Evolutionary conservation across 495 filamentous ascomycete genomes (phyloP).

Genomic region (Cudoniella acicularis): DNA sequence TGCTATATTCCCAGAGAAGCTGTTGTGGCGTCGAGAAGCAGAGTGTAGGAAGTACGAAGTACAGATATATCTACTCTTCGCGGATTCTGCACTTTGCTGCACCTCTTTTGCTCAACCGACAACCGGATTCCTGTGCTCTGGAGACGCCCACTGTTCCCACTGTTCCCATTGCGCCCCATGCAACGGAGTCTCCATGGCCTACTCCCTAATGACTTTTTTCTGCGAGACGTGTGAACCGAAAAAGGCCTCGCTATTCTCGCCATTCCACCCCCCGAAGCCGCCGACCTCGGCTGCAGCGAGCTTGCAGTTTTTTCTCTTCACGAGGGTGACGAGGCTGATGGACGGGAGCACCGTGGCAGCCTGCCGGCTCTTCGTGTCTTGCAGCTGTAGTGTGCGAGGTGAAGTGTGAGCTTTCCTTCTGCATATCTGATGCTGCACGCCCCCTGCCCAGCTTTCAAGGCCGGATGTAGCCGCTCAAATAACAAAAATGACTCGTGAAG

Average conservation of each 20-base stretch:
- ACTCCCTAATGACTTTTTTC: too few species aligned
- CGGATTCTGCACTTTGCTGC: not conserved
- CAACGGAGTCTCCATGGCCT: too few species aligned
- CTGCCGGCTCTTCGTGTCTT: not conserved
- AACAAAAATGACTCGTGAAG: not conserved
- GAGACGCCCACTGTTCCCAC: too few species aligned
- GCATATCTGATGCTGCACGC: not conserved
- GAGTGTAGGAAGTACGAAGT: too few species aligned
- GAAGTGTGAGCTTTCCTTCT: not conserved
- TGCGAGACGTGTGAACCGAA: slow-evolving; percentile 10
- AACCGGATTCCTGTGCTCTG: not conserved
- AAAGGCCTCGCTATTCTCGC: slow-evolving; percentile 11
- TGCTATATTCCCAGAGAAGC: too few species aligned
- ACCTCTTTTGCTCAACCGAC: not conserved
- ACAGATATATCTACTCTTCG: too few species aligned
- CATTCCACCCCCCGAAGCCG: slow-evolving; percentile 4
- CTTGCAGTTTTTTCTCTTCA: not conserved
- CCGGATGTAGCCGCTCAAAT: not conserved
- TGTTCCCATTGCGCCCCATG: not conserved
- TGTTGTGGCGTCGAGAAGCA: too few species aligned
- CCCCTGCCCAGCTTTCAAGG: not conserved
- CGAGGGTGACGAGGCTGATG: slow-evolving; percentile 8
- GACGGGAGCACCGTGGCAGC: not conserved
- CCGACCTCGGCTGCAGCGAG: slow-evolving; percentile 20
- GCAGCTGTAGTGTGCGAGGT: not conserved